Evolutionary conservation across 2,329 filamentous ascomycete genomes (phyloP).

Genomic region (Atkinsonella hypoxylon): DNA sequence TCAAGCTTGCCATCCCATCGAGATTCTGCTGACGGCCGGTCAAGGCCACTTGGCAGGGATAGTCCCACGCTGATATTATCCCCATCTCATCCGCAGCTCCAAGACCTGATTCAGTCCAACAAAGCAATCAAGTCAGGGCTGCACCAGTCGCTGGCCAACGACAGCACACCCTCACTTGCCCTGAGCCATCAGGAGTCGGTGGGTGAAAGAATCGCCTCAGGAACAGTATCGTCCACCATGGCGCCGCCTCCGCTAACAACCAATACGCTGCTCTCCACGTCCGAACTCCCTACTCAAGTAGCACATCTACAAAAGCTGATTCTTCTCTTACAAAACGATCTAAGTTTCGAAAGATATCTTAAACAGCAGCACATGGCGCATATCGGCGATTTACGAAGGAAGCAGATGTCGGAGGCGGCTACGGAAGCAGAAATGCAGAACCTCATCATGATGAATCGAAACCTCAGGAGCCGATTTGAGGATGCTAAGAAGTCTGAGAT

Average conservation of each 20-base stretch:
- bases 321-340: conserved; percentile 65
- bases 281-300: conserved; percentile 26
- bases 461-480: conserved; percentile 58
- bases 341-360: conserved; percentile 73
- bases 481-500: conserved; percentile 60
- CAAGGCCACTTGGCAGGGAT: conserved; percentile 31
- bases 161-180: conserved; percentile 43
- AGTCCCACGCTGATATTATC: conserved; percentile 48
- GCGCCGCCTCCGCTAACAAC: conserved; percentile 17
- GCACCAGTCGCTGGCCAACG: conserved; percentile 43
- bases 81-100: conserved; percentile 41
- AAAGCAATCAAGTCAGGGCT: conserved; percentile 44
- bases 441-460: conserved; percentile 63
- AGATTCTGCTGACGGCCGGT: conserved; percentile 30
- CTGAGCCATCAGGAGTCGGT: conserved; percentile 37
- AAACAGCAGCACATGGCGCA: conserved; percentile 75
- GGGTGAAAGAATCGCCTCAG: conserved; percentile 23
- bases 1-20: conserved; percentile 38
- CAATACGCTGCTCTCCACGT: conserved; percentile 18
- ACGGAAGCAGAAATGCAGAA: conserved; percentile 76
- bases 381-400: conserved; percentile 65
- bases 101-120: conserved; percentile 49
- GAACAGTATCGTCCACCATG: conserved; percentile 10
- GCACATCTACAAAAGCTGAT: conserved; percentile 59
- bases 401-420: conserved; percentile 63